Percentiles rank a stretch among this genome's conserved stretches.
Evolutionary conservation across 495 filamentous ascomycete genomes (phyloP).

Genomic region (Aspergillus heteromorphus): DNA sequence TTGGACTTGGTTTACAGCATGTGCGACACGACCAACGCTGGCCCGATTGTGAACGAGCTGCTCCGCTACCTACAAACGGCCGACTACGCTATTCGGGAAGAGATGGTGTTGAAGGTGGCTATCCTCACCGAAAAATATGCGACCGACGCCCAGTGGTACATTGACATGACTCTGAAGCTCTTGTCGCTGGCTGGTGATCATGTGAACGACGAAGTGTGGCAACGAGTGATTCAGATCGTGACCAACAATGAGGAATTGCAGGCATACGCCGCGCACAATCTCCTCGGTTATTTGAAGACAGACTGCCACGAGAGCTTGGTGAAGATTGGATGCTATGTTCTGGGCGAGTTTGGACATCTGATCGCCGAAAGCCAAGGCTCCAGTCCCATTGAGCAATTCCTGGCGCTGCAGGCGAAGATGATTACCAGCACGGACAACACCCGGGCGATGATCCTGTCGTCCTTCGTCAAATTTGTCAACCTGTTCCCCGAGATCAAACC

Average conservation of each 20-base stretch:
- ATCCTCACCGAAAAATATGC: conserved; percentile 98
- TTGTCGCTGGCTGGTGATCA: conserved; percentile 97
- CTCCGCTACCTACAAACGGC: conserved; percentile 92
- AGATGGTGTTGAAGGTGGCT: conserved; percentile 99
- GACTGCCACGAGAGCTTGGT: conserved; percentile 96
- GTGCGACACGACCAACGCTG: conserved; percentile 92
- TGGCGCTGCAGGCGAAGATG: conserved; percentile 88
- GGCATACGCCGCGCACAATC: conserved; percentile 91
- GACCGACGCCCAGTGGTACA: conserved; percentile 98
- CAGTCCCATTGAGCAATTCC: conserved; percentile 95
- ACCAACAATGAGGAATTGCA: conserved; percentile 99
- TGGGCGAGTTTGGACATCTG: conserved; percentile 96
- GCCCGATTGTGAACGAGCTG: conserved; percentile 88
- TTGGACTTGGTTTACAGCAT: conserved; percentile 98
- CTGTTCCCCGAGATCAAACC: conserved; percentile 98
- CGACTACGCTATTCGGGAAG: conserved; percentile 95
- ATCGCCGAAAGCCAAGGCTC: conserved; percentile 92
- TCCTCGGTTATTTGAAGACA: conserved; percentile 80
- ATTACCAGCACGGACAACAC: conserved; percentile 83
- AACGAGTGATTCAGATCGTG: conserved; percentile 97
- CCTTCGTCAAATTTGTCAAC: conserved; percentile 96
- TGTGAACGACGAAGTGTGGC: conserved; percentile 99
- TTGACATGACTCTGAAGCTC: conserved; percentile 91
- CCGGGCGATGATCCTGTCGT: conserved; percentile 87
- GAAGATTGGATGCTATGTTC: conserved; percentile 93